Evolutionary conservation across 1,139 yeast species (phyloP).

Genomic region (Lizanozyma gosingica): DNA sequence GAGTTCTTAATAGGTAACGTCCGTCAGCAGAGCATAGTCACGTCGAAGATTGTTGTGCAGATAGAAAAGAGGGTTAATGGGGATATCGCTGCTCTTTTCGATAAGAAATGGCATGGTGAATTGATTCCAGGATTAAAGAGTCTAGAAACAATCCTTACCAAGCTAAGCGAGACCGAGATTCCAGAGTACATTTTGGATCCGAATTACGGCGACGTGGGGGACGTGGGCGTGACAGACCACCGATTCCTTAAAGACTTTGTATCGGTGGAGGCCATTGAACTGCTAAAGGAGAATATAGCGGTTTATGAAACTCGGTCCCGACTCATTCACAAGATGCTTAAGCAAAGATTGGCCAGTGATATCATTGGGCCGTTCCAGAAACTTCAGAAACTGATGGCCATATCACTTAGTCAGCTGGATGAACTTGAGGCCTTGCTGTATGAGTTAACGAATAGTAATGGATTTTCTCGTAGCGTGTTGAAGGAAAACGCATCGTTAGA

Average conservation of each 20-base stretch:
- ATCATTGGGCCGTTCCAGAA: neutral
- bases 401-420: neutral
- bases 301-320: constrained; percentile 12
- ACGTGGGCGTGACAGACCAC: constrained; percentile 2
- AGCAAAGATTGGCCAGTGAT: neutral
- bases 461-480: neutral
- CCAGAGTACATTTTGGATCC: constrained; percentile 18
- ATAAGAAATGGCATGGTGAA: constrained; percentile 8
- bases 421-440: neutral
- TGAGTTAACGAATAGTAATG: neutral
- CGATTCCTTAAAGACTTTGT: constrained; percentile 22
- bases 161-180: constrained; percentile 18
- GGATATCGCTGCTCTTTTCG: constrained; percentile 9
- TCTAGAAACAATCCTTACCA: constrained; percentile 18
- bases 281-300: constrained; percentile 18
- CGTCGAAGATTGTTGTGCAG: constrained; percentile 10
- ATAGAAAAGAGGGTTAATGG: constrained; percentile 8
- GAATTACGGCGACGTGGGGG: constrained; percentile 2
- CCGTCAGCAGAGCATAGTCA: constrained; percentile 11
- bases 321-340: neutral
- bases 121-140: constrained; percentile 14
- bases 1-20: constrained; percentile 12
- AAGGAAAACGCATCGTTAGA: constrained; percentile 47
- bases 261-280: constrained; percentile 24
- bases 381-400: neutral